Base-by-base conservation (phyloP, 495 filamentous ascomycete genomes). In the Aspergillus coremiiformis region DNA sequence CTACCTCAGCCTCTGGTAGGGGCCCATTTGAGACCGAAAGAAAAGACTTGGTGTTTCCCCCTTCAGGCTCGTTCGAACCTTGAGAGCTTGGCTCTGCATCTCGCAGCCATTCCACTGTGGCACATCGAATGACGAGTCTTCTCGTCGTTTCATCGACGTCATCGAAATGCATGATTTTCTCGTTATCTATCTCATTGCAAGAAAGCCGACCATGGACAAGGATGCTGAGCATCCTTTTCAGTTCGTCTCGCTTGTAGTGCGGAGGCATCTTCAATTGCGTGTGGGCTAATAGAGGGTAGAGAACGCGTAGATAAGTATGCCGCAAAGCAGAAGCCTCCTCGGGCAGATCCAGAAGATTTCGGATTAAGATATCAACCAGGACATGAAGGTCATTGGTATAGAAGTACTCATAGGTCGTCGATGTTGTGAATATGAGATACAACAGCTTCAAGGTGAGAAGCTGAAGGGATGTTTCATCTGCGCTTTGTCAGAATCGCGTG, bases 321-420 rank as follows among this genome's bases (percentile, higher is more conserved):
- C 93, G 82, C 41, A 98, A 72, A 8, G 89, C 79, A 46, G 79
- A 76, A 47, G 88, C 78, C 56, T 91, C 88, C 51, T 86, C 83
- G 0, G 92, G 91, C 5, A 98, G 78, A 64, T 98, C 93, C 32
- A 97, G 81, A 11, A 98, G 76, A 58, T 98, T 98, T 30, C 93
- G 90, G 50, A 98, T 89, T 47, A 97, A 87, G 60, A 98, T 92
- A 61, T 98, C 93, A 35, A 97, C 80, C 12, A 98, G 80, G 11
- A 98, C 93, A 37, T 88, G 87, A 7, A 98, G 77, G 62, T 98
- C 93, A 66, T 98, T 98, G 17, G 89, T 95, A 62, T 96, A 98
- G 67, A 98, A 98, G 67, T 97, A 98, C 66, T 98, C 93, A 66
- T 90, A 86, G 1, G 94, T 98, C 23, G 86, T 80, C 4, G 81